Percentiles rank a stretch among this genome's conserved stretches.
Evolutionary conservation across 176 grass and related monocot genomes (phyloP).

Genomic region (Oryza glumipatula): DNA sequence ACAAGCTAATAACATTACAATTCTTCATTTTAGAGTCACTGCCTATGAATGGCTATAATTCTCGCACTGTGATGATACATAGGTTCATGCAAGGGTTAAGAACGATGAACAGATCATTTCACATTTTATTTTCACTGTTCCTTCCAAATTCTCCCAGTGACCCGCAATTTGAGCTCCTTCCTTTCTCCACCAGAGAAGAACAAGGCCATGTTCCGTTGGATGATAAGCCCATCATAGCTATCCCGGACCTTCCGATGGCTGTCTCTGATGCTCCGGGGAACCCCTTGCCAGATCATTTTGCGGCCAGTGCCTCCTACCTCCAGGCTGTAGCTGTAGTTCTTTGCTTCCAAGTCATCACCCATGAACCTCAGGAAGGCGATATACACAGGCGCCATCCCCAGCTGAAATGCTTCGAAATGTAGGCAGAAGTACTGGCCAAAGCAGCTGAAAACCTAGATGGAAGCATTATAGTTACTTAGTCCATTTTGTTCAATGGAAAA

Average conservation of each 20-base stretch:
- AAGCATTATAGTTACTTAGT: constrained; percentile 8
- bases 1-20: constrained; percentile 8
- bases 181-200: constrained; percentile 87
- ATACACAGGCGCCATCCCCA: constrained; percentile 78
- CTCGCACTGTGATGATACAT: constrained; percentile 5
- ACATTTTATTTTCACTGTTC: constrained; percentile 43
- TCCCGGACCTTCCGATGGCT: constrained; percentile 85
- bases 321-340: constrained; percentile 88
- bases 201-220: constrained; percentile 90
- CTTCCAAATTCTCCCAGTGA: constrained; percentile 94
- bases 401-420: constrained; percentile 93
- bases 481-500: background rate
- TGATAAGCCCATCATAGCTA: constrained; percentile 89
- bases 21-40: background rate
- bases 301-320: constrained; percentile 87
- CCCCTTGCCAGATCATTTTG: constrained; percentile 93
- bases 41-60: constrained; percentile 10
- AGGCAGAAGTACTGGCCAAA: constrained; percentile 93
- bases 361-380: constrained; percentile 96
- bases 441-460: constrained; percentile 84
- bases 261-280: constrained; percentile 82
- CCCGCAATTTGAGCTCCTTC: constrained; percentile 89
- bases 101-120: constrained; percentile 2
- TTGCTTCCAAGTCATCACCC: constrained; percentile 82
- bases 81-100: background rate